A percentile compares a stretch with the other conserved stretches of the same genome.
phyloP scores from a whole-genome alignment of 768 basidiomycete genomes.

The Phlebiopsis flavidoalba region DNA sequence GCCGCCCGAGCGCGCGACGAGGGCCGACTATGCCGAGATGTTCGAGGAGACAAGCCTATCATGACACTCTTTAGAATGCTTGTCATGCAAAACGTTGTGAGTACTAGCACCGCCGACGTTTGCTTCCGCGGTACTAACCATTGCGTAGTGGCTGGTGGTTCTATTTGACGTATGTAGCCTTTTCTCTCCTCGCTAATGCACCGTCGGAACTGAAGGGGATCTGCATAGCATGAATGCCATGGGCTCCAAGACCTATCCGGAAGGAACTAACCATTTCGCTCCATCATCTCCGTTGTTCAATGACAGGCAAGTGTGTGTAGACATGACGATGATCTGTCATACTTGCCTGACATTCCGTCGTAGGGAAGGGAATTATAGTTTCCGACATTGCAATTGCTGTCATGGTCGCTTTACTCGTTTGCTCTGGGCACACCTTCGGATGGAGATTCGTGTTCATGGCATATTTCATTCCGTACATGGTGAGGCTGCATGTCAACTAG shows the following conservation, averaged over 20 bases:
- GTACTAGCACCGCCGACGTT: background rate
- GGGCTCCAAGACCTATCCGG: constrained; percentile 24
- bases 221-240: constrained; percentile 16
- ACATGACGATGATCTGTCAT: background rate
- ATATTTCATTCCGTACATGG: constrained; percentile 26
- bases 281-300: constrained; percentile 24
- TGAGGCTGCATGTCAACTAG: constrained; percentile 4
- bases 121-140: background rate
- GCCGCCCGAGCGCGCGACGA: constrained; percentile 16
- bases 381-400: constrained; percentile 22
- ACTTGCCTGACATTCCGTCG: background rate
- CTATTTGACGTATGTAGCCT: constrained; percentile 13
- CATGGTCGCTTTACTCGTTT: constrained; percentile 18
- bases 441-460: constrained; percentile 18
- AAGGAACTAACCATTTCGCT: constrained; percentile 27
- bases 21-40: constrained; percentile 25
- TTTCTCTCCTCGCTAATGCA: background rate
- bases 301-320: constrained; percentile 17
- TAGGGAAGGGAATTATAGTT: constrained; percentile 21
- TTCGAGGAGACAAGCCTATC: constrained; percentile 27
- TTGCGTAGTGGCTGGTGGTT: constrained; percentile 21
- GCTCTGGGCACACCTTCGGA: constrained; percentile 15
- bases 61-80: constrained; percentile 21
- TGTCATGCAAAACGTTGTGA: constrained; percentile 25
- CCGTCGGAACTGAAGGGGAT: background rate